Percentiles rank a stretch among this genome's conserved stretches.
These are phyloP conservation scores for Fraxinus pennsylvanica DNA, from an alignment of 257 asterid genomes.

Conservation along the genomic window DNA sequence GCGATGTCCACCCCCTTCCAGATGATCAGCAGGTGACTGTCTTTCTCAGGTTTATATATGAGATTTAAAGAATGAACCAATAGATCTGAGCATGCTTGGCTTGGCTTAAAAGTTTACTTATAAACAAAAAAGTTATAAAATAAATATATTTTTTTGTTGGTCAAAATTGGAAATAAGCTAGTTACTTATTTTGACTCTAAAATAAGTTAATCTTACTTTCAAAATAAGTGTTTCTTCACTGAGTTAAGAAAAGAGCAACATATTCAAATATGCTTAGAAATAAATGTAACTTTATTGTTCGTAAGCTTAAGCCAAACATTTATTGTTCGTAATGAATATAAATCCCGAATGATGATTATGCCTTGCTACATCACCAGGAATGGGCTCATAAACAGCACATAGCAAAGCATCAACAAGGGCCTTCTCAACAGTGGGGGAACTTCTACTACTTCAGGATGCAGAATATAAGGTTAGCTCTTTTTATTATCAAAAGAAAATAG, in stretches of 20 bases:
- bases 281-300: not conserved
- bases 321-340: not conserved
- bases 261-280: too few species aligned
- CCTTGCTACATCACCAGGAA: constrained; percentile 47
- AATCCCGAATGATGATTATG: constrained; percentile 3
- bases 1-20: constrained; percentile 89
- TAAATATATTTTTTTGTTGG: not conserved
- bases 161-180: too few species aligned
- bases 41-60: constrained; percentile 18
- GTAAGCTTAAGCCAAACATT: not conserved
- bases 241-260: not conserved
- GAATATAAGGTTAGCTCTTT: constrained; percentile 67
- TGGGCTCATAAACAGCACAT: constrained; percentile 93
- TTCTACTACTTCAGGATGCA: constrained; percentile 93
- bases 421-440: constrained; percentile 99
- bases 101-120: too few species aligned
- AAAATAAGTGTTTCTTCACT: not conserved
- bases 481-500: not conserved
- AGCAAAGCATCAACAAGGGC: constrained; percentile 93
- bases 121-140: not conserved
- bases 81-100: not conserved
- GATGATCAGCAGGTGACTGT: constrained; percentile 81
- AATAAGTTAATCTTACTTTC: too few species aligned
- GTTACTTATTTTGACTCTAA: too few species aligned
- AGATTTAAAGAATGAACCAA: not conserved